Evolutionary conservation across 2,329 filamentous ascomycete genomes (phyloP).

Genomic region (Sporothrix curviconia): DNA sequence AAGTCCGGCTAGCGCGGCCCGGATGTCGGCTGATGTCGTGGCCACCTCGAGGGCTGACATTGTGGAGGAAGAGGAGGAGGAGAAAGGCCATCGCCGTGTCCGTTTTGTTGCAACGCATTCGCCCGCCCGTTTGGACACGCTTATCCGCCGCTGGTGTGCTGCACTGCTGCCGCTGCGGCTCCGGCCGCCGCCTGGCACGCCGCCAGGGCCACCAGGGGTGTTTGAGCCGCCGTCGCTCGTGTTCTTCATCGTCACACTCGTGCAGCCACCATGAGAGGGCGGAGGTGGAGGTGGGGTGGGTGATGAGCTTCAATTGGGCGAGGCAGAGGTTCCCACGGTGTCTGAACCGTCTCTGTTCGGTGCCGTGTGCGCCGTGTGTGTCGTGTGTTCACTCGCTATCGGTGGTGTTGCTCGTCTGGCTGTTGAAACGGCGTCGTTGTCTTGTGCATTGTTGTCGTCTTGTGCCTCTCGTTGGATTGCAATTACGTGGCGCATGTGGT

Average conservation of each 20-base stretch:
- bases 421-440: background rate
- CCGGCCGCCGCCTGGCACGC: background rate
- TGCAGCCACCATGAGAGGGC: background rate
- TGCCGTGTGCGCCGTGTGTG: too few species aligned
- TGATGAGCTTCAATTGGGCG: too few species aligned
- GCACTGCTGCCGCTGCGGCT: constrained; percentile 3
- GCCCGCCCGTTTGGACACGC: background rate
- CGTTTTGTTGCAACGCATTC: background rate
- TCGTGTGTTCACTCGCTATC: too few species aligned
- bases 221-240: constrained; percentile 3
- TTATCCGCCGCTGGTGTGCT: background rate
- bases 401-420: too few species aligned
- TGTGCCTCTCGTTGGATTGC: background rate
- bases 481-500: constrained; percentile 6
- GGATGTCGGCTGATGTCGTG: constrained; percentile 70
- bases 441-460: too few species aligned
- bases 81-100: background rate
- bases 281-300: too few species aligned
- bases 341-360: too few species aligned
- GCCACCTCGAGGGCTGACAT: constrained; percentile 58
- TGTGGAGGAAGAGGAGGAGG: constrained; percentile 8
- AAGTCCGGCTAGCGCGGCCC: constrained; percentile 66
- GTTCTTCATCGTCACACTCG: constrained; percentile 5
- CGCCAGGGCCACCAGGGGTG: background rate
- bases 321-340: too few species aligned